Conservation (phyloP, 352 stramenopile genomes). For the Phytopythium mirpurense region DNA sequence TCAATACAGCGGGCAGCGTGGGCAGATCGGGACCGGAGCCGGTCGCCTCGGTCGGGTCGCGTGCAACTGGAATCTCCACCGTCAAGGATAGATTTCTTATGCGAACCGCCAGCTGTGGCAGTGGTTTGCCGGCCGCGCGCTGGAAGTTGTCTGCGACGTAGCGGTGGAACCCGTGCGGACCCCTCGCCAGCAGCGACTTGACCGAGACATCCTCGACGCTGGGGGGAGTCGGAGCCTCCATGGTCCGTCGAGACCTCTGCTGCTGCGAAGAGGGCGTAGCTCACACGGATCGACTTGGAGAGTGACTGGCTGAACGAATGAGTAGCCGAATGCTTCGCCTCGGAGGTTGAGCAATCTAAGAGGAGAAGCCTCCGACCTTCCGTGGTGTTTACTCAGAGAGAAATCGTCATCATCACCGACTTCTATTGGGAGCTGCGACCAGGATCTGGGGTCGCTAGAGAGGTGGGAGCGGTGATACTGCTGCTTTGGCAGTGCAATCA, state of each 20-base stretch:
- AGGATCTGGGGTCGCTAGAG: too few species aligned
- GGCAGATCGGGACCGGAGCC: constrained; percentile 16
- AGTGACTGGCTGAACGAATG: too few species aligned
- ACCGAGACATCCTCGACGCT: constrained; percentile 9
- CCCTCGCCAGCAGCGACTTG: constrained; percentile 19
- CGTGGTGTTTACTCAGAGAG: too few species aligned
- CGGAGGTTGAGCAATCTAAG: too few species aligned
- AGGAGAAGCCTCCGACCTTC: too few species aligned
- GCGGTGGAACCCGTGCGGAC: constrained; percentile 27
- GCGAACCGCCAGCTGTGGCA: constrained; percentile 40
- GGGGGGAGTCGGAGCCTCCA: background rate
- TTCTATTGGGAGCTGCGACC: too few species aligned
- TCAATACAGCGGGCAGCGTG: constrained; percentile 23
- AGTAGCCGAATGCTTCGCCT: too few species aligned
- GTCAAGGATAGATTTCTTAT: constrained; percentile 27
- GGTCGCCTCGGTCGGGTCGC: constrained; percentile 2
- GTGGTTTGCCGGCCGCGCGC: constrained; percentile 17
- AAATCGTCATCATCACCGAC: too few species aligned
- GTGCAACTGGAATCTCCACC: constrained; percentile 10
- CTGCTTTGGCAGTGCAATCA: too few species aligned
- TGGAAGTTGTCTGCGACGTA: constrained; percentile 23
- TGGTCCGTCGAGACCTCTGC: too few species aligned
- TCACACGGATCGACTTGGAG: too few species aligned
- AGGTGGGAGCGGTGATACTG: too few species aligned
- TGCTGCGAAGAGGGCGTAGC: background rate